Evolutionary conservation across 2,329 filamentous ascomycete genomes (phyloP), one percentile per base, ranked within the genome.

Genomic region (Phyllosticta citriasiana): DNA sequence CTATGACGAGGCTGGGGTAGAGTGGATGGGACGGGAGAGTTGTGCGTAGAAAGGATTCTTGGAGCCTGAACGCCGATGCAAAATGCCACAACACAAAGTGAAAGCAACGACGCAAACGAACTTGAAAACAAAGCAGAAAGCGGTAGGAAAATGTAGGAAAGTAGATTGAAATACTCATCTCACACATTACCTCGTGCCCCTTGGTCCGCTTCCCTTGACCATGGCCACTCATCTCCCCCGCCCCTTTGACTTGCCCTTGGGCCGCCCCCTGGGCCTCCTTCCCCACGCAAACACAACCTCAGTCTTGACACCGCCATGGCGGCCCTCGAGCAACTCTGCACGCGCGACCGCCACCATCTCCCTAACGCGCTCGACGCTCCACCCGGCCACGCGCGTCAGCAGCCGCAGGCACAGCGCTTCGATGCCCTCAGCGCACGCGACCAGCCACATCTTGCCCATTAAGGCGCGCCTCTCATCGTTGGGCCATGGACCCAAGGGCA

Each of bases 381-480:
- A 77, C 14, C 67, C 68, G 2, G 66, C 66, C 12, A 65, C 67
- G 19, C 66, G 66, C 3, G 75, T 77, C 53, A 77, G 60, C 9
- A 69, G 66, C 7, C 76, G 68, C 57, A 77, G 62, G 54, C 71
- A 71, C 47, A 67, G 64, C 3, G 74, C 74, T 63, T 77, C 76
- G 16, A 77, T 60, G 0, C 74, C 72, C 63, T 77, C 76, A 16
- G 77, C 63, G 24, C 72, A 62, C 4, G 71, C 69, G 59, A 78
- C 74, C 14, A 77, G 66, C 16, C 67, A 69, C 74, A 77, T 76
- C 61, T 77, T 77, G 6, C 75, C 75, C 24, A 77, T 63, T 1
- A 72, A 71, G 35, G 71, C 71, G 55, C 72, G 68, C 5, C 61
- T 66, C 4, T 69, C 64, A 53, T 75, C 71, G 0, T 69, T 62